Evolutionary conservation across 805 yeast genomes (phyloP).

Genomic region (Suhomyces xylopsoci): DNA sequence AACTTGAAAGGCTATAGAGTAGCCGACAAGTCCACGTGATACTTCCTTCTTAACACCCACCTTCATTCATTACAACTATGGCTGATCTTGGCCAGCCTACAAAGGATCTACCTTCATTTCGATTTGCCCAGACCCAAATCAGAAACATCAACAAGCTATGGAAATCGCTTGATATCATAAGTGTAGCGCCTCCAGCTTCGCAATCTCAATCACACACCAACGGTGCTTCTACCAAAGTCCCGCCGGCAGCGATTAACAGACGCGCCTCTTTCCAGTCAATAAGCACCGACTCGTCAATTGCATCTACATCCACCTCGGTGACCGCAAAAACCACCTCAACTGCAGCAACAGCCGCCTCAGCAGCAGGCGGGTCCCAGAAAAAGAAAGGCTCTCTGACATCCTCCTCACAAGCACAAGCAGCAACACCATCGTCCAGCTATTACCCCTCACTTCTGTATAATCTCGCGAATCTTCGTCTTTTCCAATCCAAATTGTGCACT

Average conservation of each 20-base stretch:
- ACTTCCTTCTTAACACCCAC: background rate
- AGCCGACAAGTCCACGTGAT: background rate
- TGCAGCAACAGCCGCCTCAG: background rate
- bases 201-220: background rate
- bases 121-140: slow-evolving; percentile 4
- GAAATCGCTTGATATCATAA: slow-evolving; percentile 7
- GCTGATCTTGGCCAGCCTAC: background rate
- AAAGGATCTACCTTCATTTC: background rate
- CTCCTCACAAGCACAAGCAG: background rate
- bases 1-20: background rate
- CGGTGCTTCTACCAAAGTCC: background rate
- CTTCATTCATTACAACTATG: background rate
- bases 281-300: background rate
- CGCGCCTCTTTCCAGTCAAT: background rate
- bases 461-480: slow-evolving; percentile 6
- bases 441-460: slow-evolving; percentile 3
- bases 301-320: background rate
- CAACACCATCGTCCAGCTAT: background rate
- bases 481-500: slow-evolving; percentile 11
- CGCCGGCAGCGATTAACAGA: background rate
- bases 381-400: background rate
- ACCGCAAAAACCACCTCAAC: background rate
- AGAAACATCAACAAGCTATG: slow-evolving; percentile 5
- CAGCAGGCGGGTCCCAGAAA: background rate
- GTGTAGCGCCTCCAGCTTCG: background rate